Base-by-base conservation (phyloP, 805 yeast species). In the Metschnikowia sp. region DNA sequence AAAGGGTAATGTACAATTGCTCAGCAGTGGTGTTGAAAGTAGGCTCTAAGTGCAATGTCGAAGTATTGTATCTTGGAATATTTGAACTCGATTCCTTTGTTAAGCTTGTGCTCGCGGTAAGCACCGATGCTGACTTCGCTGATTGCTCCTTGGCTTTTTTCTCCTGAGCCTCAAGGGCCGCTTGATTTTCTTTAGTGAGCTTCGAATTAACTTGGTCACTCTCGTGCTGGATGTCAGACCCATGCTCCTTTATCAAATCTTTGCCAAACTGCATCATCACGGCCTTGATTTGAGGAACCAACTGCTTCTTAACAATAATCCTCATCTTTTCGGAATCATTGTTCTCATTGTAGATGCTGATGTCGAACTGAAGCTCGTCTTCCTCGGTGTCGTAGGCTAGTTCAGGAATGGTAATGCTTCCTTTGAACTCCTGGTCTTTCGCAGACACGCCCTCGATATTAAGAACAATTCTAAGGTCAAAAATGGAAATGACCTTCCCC, bases 401-500 rank as follows among this genome's bases (percentile, higher is more conserved):
- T 65, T 94, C 99, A 6, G 99, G 99, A 43, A 94, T 70, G 8
- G 82, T 78, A 47, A 94, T 83, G 15, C 85, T 75, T 29, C 99
- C 99, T 39, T 73, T 69, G 42, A 81, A 82, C 7, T 64, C 68
- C 22, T 53, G 51, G 10, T 58, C 63, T 26, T 59, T 57, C 8
- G 42, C 44, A 12, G 42, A 35, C 32, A 49, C 50, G 6, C 91
- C 89, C 8, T 61, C 65, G 57, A 83, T 79, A n/a, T 73, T 74
- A 48, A 91, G 63, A 2, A 78, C 82, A 41, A 91, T 51, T 51
- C 82, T 78, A 62, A 94, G 72, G 60, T 94, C 99, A 66, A 89
- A 94, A 49, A 94, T 69, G 4, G 96, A 86, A 58, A 94, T 91
- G 26, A 92, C 95, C 66, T 92, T 91, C 12, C 99, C 99, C 67